phyloP scores from a whole-genome alignment of 2,329 filamentous ascomycete species.

The Alternaria metachromatica region DNA sequence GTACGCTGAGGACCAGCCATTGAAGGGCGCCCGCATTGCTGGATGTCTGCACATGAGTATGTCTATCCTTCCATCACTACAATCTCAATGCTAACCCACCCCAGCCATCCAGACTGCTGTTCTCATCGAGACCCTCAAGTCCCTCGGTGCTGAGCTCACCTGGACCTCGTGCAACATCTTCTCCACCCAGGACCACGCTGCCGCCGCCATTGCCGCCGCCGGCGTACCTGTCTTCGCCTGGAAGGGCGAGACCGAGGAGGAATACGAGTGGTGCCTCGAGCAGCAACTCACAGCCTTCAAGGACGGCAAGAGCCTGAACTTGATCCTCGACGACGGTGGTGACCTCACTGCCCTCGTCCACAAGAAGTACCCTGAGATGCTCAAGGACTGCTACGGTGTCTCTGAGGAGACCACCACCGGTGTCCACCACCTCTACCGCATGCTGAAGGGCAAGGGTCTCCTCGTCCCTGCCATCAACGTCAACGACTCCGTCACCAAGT shows the following conservation, averaged over 20 bases:
- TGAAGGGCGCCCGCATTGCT: conserved; percentile 93
- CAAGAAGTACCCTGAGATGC: conserved; percentile 97
- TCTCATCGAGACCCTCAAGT: conserved; percentile 95
- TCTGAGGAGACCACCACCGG: conserved; percentile 99
- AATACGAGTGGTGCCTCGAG: conserved; percentile 99
- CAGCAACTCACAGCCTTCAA: conserved; percentile 98
- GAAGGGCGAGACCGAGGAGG: conserved; percentile 97
- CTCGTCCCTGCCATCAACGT: conserved; percentile 96
- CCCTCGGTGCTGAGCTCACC: conserved; percentile 96
- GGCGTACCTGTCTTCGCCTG: conserved; percentile 88
- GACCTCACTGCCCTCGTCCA: conserved; percentile 96
- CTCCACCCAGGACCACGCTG: conserved; percentile 98
- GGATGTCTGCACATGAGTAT: conserved; percentile 97
- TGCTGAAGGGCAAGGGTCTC: conserved; percentile 80
- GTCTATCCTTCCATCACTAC: conserved; percentile 29
- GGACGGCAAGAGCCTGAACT: conserved; percentile 93
- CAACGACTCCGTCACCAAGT: conserved; percentile 99
- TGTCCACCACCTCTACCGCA: conserved; percentile 98
- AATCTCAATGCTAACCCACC: conserved; percentile 18
- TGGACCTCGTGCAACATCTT: conserved; percentile 99
- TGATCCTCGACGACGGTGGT: conserved; percentile 98
- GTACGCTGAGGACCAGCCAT: conserved; percentile 91
- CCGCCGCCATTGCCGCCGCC: conserved; percentile 91
- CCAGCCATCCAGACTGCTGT: conserved; percentile 96
- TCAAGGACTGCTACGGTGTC: conserved; percentile 97